Evolutionary conservation across 2,329 filamentous ascomycete species (phyloP), one percentile per base, ranked within the genome.

Genomic region (Gremmenia infestans): DNA sequence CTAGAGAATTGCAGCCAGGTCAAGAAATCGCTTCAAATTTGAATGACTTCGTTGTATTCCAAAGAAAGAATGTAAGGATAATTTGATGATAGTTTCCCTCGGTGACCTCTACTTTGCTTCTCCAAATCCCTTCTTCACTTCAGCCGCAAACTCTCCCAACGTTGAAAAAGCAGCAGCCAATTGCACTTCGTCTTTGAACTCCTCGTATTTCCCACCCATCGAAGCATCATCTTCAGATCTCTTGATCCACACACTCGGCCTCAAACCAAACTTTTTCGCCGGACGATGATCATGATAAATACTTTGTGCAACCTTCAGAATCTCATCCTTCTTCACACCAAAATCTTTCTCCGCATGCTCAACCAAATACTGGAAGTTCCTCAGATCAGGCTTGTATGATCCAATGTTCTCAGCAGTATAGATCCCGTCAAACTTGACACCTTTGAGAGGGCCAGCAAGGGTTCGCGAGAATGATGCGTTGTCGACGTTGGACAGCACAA

Each of bases 391-490:
- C 72, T 91, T 91, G 67, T 90, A 91, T 14, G 77, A 80, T 0
- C 87, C 86, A 28, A 91, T 80, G 42, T 89, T 83, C 67, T 90
- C 76, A 0, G 87, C 88, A 0, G 86, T 89, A 65, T 86, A 79
- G 39, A 88, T 72, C 3, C 79, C 75, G 63, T 87, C 84, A 64
- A 89, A 78, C 1, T 74, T 62, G 23, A 79, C 73, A 1, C 75
- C 76, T 39, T 75, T 63, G 1, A 86, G 68, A 0, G 79, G 76
- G 0, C 78, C 75, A 1, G 71, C 66, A 14, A 77, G 73, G 2
- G 72, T 76, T 14, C 53, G 52, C 0, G 70, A 63, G 62, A 86
- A 85, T 0, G 78, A 81, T 2, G 65, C 72, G 8, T 73, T 72
- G 65, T 85, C 81, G 1, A 83, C 78, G 58, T 86, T 85, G 32